phyloP scores from a whole-genome alignment of 306 rosid genomes.

The Oxytropis ochrocephala region DNA sequence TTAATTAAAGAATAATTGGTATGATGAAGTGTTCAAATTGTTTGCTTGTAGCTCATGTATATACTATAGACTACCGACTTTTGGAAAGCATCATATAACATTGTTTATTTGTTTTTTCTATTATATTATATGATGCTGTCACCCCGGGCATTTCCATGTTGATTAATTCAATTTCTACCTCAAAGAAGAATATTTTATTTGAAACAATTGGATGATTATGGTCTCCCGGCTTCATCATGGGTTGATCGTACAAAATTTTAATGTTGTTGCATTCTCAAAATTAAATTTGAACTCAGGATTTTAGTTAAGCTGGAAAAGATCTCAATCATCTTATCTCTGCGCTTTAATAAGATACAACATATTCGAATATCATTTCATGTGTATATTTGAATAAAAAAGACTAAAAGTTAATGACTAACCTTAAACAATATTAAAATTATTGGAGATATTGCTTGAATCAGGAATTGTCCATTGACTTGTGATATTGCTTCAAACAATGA shows the following conservation, averaged over 20 bases:
- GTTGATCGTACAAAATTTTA: conserved; percentile 18
- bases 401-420: background rate
- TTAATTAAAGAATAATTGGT: background rate
- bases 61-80: background rate
- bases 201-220: background rate
- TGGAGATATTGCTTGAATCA: background rate
- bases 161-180: conserved; percentile 16
- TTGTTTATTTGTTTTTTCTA: conserved; percentile 13
- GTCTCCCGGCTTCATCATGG: conserved; percentile 9
- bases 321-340: too few relatives aligned
- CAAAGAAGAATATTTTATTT: conserved; percentile 8
- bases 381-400: background rate
- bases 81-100: background rate
- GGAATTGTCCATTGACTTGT: background rate
- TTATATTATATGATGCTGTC: background rate
- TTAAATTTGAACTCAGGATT: too few relatives aligned
- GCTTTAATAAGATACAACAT: too few relatives aligned
- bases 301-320: too few relatives aligned
- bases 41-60: conserved; percentile 4
- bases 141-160: conserved; percentile 7
- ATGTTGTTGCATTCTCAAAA: too few relatives aligned
- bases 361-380: too few relatives aligned
- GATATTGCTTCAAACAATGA: conserved; percentile 17
- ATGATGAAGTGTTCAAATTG: background rate
- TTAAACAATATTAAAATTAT: conserved; percentile 4